Percentiles rank a stretch among this genome's conserved stretches.
These are phyloP conservation scores for Clitopilus hobsonii DNA, from an alignment of 768 basidiomycete genomes.

Conservation along the genomic window DNA sequence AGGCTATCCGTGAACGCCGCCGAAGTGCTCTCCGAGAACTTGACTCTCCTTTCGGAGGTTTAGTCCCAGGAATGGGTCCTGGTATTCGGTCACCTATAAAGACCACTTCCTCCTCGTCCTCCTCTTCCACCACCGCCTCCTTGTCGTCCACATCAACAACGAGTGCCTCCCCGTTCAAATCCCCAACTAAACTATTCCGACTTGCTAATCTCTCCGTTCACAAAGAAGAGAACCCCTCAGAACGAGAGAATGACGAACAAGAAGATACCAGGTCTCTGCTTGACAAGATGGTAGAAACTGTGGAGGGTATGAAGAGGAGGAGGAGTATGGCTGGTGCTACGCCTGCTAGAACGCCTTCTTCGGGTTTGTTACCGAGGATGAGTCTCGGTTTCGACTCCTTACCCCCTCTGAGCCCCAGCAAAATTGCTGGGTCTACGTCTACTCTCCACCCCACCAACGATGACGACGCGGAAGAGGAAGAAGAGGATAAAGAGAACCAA, in stretches of 20 bases:
- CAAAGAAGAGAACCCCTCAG: slow-evolving; percentile 6
- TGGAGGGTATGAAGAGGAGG: slow-evolving; percentile 42
- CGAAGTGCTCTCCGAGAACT: slow-evolving; percentile 49
- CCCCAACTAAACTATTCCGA: slow-evolving; percentile 6
- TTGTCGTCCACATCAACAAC: neutral
- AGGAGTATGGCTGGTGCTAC: slow-evolving; percentile 24
- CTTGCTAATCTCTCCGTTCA: neutral
- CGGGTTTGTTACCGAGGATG: neutral
- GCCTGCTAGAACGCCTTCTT: slow-evolving; percentile 1
- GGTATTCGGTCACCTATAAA: neutral
- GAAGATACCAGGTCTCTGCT: slow-evolving; percentile 38
- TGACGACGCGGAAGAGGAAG: neutral
- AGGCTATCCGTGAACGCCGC: slow-evolving; percentile 62
- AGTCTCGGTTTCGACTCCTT: neutral
- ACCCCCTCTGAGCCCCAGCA: slow-evolving; percentile 8
- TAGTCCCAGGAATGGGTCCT: slow-evolving; percentile 45
- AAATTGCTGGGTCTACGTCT: neutral
- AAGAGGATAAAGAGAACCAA: neutral
- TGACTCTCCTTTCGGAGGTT: slow-evolving; percentile 47
- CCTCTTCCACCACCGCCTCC: slow-evolving; percentile 3
- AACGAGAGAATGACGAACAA: slow-evolving; percentile 26
- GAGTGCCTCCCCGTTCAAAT: slow-evolving; percentile 5
- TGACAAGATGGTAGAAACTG: slow-evolving; percentile 45
- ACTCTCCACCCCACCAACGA: neutral
- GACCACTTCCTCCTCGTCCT: slow-evolving; percentile 15